Evolutionary conservation across 2,329 filamentous ascomycete species (phyloP).

Genomic region (Nigrospora oryzae): DNA sequence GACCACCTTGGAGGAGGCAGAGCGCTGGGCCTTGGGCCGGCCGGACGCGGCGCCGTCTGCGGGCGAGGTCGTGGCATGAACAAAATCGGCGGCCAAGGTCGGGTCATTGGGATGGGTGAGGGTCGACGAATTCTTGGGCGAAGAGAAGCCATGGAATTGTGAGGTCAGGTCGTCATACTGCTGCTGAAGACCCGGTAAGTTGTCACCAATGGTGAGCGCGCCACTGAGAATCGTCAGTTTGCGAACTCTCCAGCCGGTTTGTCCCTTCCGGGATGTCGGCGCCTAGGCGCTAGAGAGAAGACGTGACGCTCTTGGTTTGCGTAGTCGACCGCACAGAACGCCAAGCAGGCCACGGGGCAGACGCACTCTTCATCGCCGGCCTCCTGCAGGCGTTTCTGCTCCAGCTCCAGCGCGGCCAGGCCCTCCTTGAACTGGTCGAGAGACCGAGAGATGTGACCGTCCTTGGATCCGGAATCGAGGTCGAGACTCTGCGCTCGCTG

Average conservation of each 20-base stretch:
- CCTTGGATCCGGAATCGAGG: conserved; percentile 70
- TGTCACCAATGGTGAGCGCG: conserved; percentile 45
- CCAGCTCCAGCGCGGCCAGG: conserved; percentile 58
- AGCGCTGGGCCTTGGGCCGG: conserved; percentile 22
- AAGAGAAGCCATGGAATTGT: conserved; percentile 67
- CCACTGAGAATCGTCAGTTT: conserved; percentile 28
- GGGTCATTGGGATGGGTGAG: conserved; percentile 57
- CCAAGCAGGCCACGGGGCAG: neutral
- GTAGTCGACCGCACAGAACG: no score
- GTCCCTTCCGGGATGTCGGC: no score
- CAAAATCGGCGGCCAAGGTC: conserved; percentile 53
- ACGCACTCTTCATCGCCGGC: conserved; percentile 55
- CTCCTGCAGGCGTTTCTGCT: conserved; percentile 55
- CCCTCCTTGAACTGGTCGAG: conserved; percentile 80
- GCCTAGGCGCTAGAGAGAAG: no score
- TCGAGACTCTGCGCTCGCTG: conserved; percentile 77
- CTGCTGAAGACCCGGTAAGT: conserved; percentile 59
- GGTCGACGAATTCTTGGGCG: conserved; percentile 37
- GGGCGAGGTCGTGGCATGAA: conserved; percentile 44
- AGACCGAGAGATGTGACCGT: conserved; percentile 81
- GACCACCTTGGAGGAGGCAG: conserved; percentile 59
- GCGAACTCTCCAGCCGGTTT: no score
- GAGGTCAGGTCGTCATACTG: conserved; percentile 70
- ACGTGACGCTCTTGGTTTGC: no score
- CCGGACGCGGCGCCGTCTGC: conserved; percentile 26